phyloP scores from a whole-genome alignment of 2,329 filamentous ascomycete genomes.

The Aspergillus sp. region DNA sequence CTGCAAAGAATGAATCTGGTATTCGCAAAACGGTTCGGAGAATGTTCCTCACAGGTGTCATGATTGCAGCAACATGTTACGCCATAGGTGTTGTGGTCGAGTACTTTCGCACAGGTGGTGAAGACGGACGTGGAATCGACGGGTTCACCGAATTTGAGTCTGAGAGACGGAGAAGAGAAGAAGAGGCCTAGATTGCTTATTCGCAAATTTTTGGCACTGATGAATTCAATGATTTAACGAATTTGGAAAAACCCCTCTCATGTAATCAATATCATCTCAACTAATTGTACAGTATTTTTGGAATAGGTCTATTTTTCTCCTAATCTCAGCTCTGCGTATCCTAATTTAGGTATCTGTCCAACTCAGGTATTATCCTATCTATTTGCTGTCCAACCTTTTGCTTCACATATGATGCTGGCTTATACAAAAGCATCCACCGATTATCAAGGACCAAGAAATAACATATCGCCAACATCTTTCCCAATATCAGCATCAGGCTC shows the following conservation, averaged over 20 bases:
- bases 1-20: constrained; percentile 7
- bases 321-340: no score
- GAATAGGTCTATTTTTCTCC: no score
- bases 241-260: neutral
- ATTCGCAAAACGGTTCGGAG: constrained; percentile 21
- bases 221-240: neutral
- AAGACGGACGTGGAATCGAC: constrained; percentile 32
- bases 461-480: neutral
- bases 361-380: no score
- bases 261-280: neutral
- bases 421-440: no score
- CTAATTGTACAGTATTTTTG: no score
- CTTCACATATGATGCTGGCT: no score
- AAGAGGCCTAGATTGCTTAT: neutral
- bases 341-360: no score
- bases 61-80: constrained; percentile 36
- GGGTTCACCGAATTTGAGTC: constrained; percentile 36
- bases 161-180: constrained; percentile 24
- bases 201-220: neutral
- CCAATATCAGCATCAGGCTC: neutral
- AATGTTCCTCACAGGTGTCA: constrained; percentile 29
- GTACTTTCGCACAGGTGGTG: constrained; percentile 38
- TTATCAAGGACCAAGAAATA: neutral
- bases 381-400: no score
- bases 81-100: constrained; percentile 36